Evolutionary conservation across 2,329 filamentous ascomycete species (phyloP).

Genomic region (Westerdykella sp.): DNA sequence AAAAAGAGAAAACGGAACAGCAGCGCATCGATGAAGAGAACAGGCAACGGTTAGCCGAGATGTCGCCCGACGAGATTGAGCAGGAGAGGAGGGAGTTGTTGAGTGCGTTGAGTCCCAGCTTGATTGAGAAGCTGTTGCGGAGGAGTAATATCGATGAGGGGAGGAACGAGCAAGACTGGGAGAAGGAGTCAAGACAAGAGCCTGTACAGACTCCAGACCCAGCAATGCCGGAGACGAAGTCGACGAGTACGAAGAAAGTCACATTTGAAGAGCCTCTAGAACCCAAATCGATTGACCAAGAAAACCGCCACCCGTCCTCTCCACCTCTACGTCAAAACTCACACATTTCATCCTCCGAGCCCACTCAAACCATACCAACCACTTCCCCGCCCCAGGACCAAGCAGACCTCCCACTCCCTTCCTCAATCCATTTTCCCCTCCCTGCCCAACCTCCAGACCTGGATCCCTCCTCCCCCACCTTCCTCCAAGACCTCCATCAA

Average conservation of each 20-base stretch:
- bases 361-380: conserved; percentile 58
- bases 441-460: conserved; percentile 59
- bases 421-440: conserved; percentile 56
- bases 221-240: conserved; percentile 2
- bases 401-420: conserved; percentile 41
- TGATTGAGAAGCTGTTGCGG: conserved; percentile 70
- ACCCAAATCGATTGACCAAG: background rate
- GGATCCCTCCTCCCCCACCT: conserved; percentile 75
- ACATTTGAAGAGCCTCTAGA: conserved; percentile 23
- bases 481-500: conserved; percentile 74
- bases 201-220: background rate
- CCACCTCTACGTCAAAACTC: conserved; percentile 23
- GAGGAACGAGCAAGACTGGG: conserved; percentile 38
- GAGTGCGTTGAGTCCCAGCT: conserved; percentile 63
- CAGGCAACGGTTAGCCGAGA: conserved; percentile 61
- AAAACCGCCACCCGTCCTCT: background rate
- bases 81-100: conserved; percentile 76
- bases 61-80: conserved; percentile 78
- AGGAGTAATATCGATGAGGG: conserved; percentile 69
- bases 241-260: conserved; percentile 26
- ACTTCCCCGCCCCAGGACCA: conserved; percentile 65
- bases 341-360: conserved; percentile 53
- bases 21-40: conserved; percentile 79
- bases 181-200: conserved; percentile 6
- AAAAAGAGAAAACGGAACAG: conserved; percentile 53